Evolutionary conservation across 164 flowering plant genomes (phyloP).

Genomic region (Cinnamomum chago): DNA sequence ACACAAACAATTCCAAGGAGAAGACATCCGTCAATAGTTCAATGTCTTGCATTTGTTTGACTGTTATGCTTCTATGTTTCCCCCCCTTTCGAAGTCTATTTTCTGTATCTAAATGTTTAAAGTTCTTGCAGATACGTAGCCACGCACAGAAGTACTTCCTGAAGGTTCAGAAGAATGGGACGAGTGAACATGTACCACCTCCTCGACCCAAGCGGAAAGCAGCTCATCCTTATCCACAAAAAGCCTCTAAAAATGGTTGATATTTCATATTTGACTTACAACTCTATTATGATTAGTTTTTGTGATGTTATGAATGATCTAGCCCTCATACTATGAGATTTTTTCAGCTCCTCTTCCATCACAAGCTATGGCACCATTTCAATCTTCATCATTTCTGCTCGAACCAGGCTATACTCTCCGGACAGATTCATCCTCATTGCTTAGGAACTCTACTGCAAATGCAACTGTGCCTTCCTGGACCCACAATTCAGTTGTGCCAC

Average conservation of each 20-base stretch:
- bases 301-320: neutral
- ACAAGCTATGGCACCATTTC: conserved; percentile 38
- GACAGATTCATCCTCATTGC: conserved; percentile 47
- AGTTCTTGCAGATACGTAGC: conserved; percentile 66
- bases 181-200: conserved; percentile 89
- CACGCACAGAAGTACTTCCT: conserved; percentile 98
- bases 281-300: neutral
- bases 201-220: conserved; percentile 98
- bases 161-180: conserved; percentile 93
- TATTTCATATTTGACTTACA: conserved; percentile 25
- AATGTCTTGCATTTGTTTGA: neutral
- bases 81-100: neutral
- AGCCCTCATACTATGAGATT: neutral
- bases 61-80: neutral
- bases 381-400: conserved; percentile 33
- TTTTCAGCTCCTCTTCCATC: conserved; percentile 15
- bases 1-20: neutral
- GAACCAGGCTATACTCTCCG: conserved; percentile 42
- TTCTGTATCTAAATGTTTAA: neutral
- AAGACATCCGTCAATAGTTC: neutral
- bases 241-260: conserved; percentile 74
- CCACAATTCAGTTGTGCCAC: conserved; percentile 34
- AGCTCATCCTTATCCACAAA: conserved; percentile 88
- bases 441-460: conserved; percentile 30
- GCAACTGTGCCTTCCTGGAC: conserved; percentile 53